phyloP scores from a whole-genome alignment of 2,329 filamentous ascomycete genomes.

The Delphinella strobiligena region DNA sequence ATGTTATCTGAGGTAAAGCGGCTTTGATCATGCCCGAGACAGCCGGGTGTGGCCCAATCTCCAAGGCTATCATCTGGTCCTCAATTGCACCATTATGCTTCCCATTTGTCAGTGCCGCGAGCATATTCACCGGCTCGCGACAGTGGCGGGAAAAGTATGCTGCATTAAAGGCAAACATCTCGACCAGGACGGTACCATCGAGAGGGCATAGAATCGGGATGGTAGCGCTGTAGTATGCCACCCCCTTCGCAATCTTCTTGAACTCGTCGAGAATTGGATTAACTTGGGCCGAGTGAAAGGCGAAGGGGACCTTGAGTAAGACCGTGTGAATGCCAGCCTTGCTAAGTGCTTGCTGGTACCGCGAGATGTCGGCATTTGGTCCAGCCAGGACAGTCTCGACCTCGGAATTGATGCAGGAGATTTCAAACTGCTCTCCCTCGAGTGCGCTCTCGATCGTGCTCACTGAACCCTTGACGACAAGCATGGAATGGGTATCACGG shows the following conservation, averaged over 20 bases:
- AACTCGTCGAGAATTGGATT: conserved; percentile 18
- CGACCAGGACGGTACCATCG: conserved; percentile 14
- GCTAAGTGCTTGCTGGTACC: conserved; percentile 4
- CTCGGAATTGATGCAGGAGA: conserved; percentile 18
- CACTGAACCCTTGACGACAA: conserved; percentile 12
- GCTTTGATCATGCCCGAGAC: conserved; percentile 33
- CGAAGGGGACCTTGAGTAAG: conserved; percentile 16
- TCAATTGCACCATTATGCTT: conserved; percentile 17
- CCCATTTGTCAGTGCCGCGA: conserved; percentile 12
- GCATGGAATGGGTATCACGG: conserved; percentile 17
- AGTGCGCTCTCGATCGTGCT: neutral
- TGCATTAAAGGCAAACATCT: conserved; percentile 10
- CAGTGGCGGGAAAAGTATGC: conserved; percentile 13
- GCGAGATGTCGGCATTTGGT: conserved; percentile 10
- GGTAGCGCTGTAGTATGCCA: conserved; percentile 15
- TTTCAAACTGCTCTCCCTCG: conserved; percentile 7
- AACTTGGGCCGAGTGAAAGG: conserved; percentile 22
- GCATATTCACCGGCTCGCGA: conserved; percentile 30
- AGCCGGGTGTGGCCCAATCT: conserved; percentile 37
- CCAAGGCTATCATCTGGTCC: conserved; percentile 27
- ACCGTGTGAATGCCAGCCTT: conserved; percentile 7
- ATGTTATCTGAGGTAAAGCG: conserved; percentile 17
- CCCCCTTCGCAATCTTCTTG: conserved; percentile 9
- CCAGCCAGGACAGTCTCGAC: conserved; percentile 16
- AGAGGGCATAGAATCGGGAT: conserved; percentile 21